Evolutionary conservation across 73 alveolate species (phyloP), one percentile per base, ranked within the genome.

Genomic region (Stentor coeruleus): DNA sequence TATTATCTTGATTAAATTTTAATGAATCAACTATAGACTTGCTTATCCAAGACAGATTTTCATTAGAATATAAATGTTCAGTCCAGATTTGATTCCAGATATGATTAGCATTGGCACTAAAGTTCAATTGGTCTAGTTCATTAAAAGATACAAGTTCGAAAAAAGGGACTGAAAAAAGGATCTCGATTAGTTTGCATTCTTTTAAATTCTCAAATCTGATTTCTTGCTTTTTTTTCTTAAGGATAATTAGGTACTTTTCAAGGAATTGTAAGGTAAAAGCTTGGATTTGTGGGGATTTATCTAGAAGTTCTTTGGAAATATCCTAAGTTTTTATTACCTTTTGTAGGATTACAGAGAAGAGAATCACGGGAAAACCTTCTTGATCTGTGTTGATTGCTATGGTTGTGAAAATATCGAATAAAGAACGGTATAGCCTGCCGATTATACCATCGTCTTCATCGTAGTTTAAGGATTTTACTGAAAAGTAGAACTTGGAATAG

Each of bases 351-450:
- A 59, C 75, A 6, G 81, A n/a, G 87, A 33, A 37, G 59, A 59
- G 41, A 59, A 87, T 76, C 81, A 37, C 55, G 74, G 77, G 73
- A 84, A 72, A 3, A 83, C 66, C 84, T 83, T 83, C 90, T 87
- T 82, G 58, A 76, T 36, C 57, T 74, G 83, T 35, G 86, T 87
- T 30, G 73, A 38, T 3, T 41, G 40, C 20, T 49, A 36, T 55
- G 73, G 80, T 39, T 31, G 33, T 11, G 81, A 36, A 31, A 58
- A 33, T 3, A 35, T 66, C 38, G 84, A 39, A 82, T 82, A 83
- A 39, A 60, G 80, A 66, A 39, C 57, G 28, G 77, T 66, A 35
- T 73, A 35, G 3, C 55, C 40, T 20, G 30, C 74, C 86, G n/a
- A 81, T 26, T 31, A 3, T 4, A n/a, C 59, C 77, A 59, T 55